phyloP scores from a whole-genome alignment of 768 basidiomycete species.

The Podaxis mareebaensis region DNA sequence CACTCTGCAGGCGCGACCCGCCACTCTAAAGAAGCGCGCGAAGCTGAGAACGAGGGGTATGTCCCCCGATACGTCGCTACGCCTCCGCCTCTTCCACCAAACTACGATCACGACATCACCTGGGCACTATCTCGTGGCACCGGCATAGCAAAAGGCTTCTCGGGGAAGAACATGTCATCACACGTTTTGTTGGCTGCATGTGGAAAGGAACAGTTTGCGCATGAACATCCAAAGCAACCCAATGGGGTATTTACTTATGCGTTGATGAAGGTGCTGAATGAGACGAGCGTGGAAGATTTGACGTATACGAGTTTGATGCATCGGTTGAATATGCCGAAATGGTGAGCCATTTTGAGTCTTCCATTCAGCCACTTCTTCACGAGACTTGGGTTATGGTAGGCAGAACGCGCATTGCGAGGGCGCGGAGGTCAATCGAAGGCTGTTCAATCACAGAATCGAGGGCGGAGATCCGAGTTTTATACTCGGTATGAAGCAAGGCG shows the following conservation, averaged over 20 bases:
- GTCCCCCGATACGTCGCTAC: constrained; percentile 26
- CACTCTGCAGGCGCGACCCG: constrained; percentile 40
- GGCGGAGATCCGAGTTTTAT: constrained; percentile 32
- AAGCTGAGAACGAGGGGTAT: constrained; percentile 12
- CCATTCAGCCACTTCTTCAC: neutral
- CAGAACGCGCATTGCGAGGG: constrained; percentile 40
- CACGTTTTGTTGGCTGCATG: constrained; percentile 47
- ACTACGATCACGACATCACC: constrained; percentile 28
- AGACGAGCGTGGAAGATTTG: constrained; percentile 23
- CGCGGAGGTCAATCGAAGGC: constrained; percentile 28
- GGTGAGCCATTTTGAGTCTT: constrained; percentile 20
- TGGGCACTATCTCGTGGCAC: constrained; percentile 19
- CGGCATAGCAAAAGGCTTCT: constrained; percentile 21
- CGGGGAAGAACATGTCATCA: constrained; percentile 30
- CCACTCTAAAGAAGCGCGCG: neutral
- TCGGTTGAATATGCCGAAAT: constrained; percentile 28
- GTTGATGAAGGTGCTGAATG: constrained; percentile 27
- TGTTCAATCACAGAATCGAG: constrained; percentile 30
- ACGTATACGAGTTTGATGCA: constrained; percentile 36
- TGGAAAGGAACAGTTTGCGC: constrained; percentile 33
- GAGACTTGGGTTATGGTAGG: constrained; percentile 18
- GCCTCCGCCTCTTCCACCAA: constrained; percentile 26
- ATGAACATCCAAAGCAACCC: constrained; percentile 26
- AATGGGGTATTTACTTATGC: constrained; percentile 34
- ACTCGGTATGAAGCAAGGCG: constrained; percentile 18